Conservation (phyloP, 176 grass and related monocot species). For the Eremochloa ophiuroides region DNA sequence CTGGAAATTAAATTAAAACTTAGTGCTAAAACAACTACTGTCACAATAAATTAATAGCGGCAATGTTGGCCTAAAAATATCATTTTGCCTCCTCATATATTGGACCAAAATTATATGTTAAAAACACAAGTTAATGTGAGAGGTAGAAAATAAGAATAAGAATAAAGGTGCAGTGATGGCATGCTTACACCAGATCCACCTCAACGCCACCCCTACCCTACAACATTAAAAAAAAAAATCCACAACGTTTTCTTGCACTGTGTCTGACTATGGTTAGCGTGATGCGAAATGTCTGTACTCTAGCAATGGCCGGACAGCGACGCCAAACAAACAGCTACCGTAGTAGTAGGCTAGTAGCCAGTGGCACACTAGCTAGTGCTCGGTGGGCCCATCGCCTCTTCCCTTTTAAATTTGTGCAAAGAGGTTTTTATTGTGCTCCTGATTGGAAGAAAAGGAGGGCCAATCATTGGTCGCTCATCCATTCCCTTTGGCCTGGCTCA, state of each 20-base stretch:
- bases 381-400: neutral
- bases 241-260: neutral
- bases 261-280: neutral
- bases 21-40: too few relatives aligned
- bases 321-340: neutral
- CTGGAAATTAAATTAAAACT: too few relatives aligned
- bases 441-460: constrained; percentile 11
- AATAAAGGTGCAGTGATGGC: constrained; percentile 23
- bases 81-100: too few relatives aligned
- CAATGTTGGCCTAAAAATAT: too few relatives aligned
- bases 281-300: constrained; percentile 21
- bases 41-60: too few relatives aligned
- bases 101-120: neutral
- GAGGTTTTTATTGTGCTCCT: neutral
- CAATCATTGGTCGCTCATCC: constrained; percentile 46
- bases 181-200: constrained; percentile 47
- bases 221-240: neutral
- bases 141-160: too few relatives aligned
- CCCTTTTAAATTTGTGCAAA: neutral
- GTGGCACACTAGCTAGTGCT: constrained; percentile 26
- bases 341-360: neutral
- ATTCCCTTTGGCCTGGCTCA: neutral
- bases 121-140: neutral
- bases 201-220: constrained; percentile 1
- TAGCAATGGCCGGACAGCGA: constrained; percentile 19